These are phyloP conservation scores for Herpetomonas muscarum DNA, from an alignment of 208 protist species.

Conservation along the genomic window DNA sequence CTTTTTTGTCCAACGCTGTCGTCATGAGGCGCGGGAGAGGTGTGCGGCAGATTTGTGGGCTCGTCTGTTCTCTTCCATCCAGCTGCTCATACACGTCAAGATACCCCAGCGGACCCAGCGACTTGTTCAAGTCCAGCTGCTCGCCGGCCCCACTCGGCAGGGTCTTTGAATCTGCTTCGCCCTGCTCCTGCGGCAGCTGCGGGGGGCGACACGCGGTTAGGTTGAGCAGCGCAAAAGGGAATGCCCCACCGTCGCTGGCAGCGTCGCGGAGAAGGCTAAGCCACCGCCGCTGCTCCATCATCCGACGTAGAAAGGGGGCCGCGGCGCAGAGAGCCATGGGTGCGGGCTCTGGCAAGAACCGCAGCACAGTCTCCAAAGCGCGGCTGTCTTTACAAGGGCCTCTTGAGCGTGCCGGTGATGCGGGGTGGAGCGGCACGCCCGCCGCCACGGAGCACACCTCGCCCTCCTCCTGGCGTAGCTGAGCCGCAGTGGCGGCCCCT, in stretches of 20 bases:
- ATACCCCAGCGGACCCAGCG: too few relatives aligned
- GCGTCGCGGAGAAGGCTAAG: slow-evolving; percentile 10
- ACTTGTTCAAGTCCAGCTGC: background rate
- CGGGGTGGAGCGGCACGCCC: background rate
- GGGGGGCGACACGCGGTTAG: too few relatives aligned
- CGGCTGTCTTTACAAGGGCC: too few relatives aligned
- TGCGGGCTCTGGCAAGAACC: slow-evolving; percentile 10
- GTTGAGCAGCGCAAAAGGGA: slow-evolving; percentile 1
- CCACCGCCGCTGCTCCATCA: slow-evolving; percentile 29
- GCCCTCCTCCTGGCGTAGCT: too few relatives aligned
- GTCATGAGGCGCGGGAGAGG: too few relatives aligned
- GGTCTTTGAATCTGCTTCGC: too few relatives aligned
- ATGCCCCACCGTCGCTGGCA: background rate
- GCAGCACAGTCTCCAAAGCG: slow-evolving; percentile 20
- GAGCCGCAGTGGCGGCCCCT: too few relatives aligned
- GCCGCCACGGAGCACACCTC: too few relatives aligned
- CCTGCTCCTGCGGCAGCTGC: too few relatives aligned
- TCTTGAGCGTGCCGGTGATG: slow-evolving; percentile 7
- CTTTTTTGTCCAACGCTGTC: too few relatives aligned
- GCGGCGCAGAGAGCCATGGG: slow-evolving; percentile 20
- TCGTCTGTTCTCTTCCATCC: slow-evolving; percentile 24
- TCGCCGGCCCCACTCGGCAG: too few relatives aligned
- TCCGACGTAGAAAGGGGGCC: slow-evolving; percentile 24
- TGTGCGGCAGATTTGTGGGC: too few relatives aligned
- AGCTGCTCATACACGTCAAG: slow-evolving; percentile 20